Conservation (phyloP, 2,329 filamentous ascomycete genomes). For the Aspergillus sp. region DNA sequence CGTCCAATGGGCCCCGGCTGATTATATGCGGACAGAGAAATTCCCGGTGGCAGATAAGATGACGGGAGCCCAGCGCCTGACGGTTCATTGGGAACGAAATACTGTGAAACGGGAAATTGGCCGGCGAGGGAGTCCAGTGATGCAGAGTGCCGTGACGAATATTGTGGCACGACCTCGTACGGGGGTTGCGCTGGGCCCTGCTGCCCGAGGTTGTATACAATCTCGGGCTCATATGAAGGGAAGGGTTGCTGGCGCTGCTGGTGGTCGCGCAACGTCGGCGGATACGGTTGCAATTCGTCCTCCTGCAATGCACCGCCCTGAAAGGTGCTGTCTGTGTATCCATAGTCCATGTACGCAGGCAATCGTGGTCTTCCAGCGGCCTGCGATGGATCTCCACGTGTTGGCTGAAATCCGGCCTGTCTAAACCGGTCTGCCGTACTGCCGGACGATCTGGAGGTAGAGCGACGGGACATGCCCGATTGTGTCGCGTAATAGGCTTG, state of each 20-base stretch:
- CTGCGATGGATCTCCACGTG: constrained; percentile 40
- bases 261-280: constrained; percentile 61
- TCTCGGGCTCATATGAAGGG: constrained; percentile 59
- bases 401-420: constrained; percentile 28
- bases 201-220: constrained; percentile 79
- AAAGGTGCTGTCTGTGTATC: constrained; percentile 56
- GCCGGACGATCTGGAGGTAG: constrained; percentile 52
- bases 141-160: constrained; percentile 73
- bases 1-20: constrained; percentile 59
- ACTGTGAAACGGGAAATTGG: constrained; percentile 69
- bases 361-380: constrained; percentile 36
- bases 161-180: constrained; percentile 76
- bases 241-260: constrained; percentile 53
- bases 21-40: constrained; percentile 59
- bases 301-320: constrained; percentile 47
- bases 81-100: constrained; percentile 68
- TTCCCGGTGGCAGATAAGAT: constrained; percentile 66
- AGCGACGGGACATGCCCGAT: constrained; percentile 49
- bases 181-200: constrained; percentile 59
- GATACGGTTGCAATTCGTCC: constrained; percentile 61
- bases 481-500: constrained; percentile 57
- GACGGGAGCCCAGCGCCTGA: constrained; percentile 60
- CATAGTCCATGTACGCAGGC: constrained; percentile 50
- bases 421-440: constrained; percentile 46
- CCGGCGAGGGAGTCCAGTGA: constrained; percentile 73